Evolutionary conservation across 495 filamentous ascomycete genomes (phyloP), one percentile per base, ranked within the genome.

Genomic region (Bryoglossum gracile): DNA sequence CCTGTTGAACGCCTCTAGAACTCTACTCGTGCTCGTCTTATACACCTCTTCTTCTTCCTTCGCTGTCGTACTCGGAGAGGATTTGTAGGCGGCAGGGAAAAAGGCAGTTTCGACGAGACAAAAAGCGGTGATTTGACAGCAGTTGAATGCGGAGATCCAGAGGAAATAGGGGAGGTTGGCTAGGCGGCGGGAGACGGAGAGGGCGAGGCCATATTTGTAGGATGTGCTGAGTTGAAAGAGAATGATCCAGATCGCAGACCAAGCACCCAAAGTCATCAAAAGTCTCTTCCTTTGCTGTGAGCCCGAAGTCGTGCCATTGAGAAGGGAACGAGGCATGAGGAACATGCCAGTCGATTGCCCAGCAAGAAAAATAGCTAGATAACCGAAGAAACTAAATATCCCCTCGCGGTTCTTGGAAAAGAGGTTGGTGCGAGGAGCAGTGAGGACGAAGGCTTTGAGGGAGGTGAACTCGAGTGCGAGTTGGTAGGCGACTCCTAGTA

Each of bases 81-180:
- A 40, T 36, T 74, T 81, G 61, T 89, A 76, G 19, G 83, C 73
- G 3, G 69, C 66, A 0, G 86, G 86, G 62, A 95, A 95, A 60
- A 86, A 81, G 0, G 86, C 34, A 13, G 73, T 78, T 62, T 97
- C 91, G 11, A 89, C 73, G 25, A 79, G 57, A 59, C 81, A 87
- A 62, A 90, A 96, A 3, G 82, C 68, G 3, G 85, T 70, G 14
- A 99, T 65, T 61, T 95, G 87, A 5, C 67, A 70, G 45, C 76
- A 83, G 63, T 97, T 99, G 73, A 89, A 97, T 4, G 88, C 82
- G 10, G 80, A 70, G 13, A 94, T 83, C 91, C 91, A 99, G 40
- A 95, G 68, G 25, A 96, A 69, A 59, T 99, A 99, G 0, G 92
- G 89, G 44, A 95, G 78, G 60, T 97, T 97, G 8, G 92, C 92